Evolutionary conservation across 164 flowering plant species (phyloP), one percentile per base, ranked within the genome.

Genomic region (Buxus sempervirens): DNA sequence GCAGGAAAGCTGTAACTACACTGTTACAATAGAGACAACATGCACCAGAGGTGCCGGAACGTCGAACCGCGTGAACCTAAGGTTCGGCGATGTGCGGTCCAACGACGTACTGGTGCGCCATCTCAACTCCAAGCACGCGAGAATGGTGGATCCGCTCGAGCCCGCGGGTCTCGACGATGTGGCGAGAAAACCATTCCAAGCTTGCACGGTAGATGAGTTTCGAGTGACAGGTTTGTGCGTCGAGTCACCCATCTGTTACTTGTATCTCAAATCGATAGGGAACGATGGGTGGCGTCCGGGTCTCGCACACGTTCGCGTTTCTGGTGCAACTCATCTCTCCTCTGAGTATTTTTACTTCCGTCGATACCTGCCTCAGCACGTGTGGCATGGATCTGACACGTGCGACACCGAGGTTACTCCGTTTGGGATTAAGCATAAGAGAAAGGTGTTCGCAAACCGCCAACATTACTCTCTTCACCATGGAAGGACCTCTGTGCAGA

Each of bases 281-380:
- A 9, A 63, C 13, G 90, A 89, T 45, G 80, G 76, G 0, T 89
- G 94, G 89, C 55, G 94, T 26, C 90, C 94, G 0, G 88, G 94
- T 16, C 74, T 79, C n/a, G 90, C 78, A 0, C 85, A 81, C 20
- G 83, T 89, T 1, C 73, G 65, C 9, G 82, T 77, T 0, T 20
- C 67, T 1, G 80, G 72, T 9, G 58, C 68, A 7, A 4, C 80
- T 1, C 77, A 67, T 48, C 65, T 86, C 8, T 74, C 82, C 63
- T 88, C 89, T 0, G 45, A 73, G 19, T 62, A 75, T 26, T 88
- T 86, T 72, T 82, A 81, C 64, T 81, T 86, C 59, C 85, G 89
- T 0, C 72, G 89, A 1, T 86, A 70, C 62, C 63, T 88, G 24
- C 90, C 93, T 23, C 63, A 81, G 64, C 72, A 80, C 22, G 84